Evolutionary conservation across 768 basidiomycete genomes (phyloP).

Genomic region (Podaxis sp.): DNA sequence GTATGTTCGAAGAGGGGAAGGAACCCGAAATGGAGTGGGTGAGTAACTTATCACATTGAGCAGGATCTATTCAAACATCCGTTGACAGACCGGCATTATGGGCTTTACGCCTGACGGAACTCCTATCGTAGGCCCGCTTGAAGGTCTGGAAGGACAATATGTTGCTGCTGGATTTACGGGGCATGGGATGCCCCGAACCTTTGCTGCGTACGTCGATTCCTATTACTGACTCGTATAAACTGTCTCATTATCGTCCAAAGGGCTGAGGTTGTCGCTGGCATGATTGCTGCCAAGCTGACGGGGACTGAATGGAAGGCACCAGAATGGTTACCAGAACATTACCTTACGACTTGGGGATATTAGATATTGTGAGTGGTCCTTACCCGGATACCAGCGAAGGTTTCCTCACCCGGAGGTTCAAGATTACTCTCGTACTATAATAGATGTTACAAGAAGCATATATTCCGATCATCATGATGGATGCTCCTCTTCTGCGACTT

Average conservation of each 20-base stretch:
- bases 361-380: neutral
- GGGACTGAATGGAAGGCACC: slow-evolving; percentile 50
- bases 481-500: no score
- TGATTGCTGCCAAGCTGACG: slow-evolving; percentile 51
- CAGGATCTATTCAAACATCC: neutral
- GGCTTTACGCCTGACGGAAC: slow-evolving; percentile 61
- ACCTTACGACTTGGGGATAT: slow-evolving; percentile 33
- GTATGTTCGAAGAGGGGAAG: slow-evolving; percentile 42
- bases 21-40: slow-evolving; percentile 85
- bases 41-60: slow-evolving; percentile 20
- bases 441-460: no score
- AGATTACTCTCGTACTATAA: no score
- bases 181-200: slow-evolving; percentile 81
- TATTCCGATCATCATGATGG: no score
- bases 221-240: neutral
- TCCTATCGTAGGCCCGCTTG: slow-evolving; percentile 56
- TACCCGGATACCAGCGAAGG: no score
- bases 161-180: slow-evolving; percentile 74
- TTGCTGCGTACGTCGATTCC: slow-evolving; percentile 54
- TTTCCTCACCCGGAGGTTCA: no score
- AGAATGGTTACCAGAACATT: slow-evolving; percentile 62
- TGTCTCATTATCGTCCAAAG: slow-evolving; percentile 29
- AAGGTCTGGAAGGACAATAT: slow-evolving; percentile 56
- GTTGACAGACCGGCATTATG: slow-evolving; percentile 77
- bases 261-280: slow-evolving; percentile 59